phyloP scores from a whole-genome alignment of 140 eudicot species.

The Bidens hawaiensis region DNA sequence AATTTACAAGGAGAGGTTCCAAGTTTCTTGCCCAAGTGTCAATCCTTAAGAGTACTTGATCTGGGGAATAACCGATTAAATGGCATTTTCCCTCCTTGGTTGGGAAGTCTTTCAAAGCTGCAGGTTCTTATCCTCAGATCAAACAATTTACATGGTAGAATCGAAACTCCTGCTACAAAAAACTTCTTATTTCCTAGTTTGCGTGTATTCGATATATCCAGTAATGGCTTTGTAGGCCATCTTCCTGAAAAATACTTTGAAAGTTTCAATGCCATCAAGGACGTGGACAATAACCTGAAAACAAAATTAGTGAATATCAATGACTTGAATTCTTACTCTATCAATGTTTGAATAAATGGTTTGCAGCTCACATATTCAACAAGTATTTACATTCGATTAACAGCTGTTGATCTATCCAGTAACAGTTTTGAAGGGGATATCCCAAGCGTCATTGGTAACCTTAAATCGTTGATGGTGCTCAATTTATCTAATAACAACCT shows the following conservation, averaged over 20 bases:
- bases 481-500: constrained; percentile 7
- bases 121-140: constrained; percentile 1
- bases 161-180: neutral
- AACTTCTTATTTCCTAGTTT: neutral
- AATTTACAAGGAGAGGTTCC: constrained; percentile 16
- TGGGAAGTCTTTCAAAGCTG: neutral
- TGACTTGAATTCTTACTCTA: too few species aligned
- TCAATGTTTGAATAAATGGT: neutral
- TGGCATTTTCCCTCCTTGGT: constrained; percentile 13
- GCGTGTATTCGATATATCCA: neutral
- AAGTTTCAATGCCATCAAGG: constrained; percentile 12
- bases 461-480: neutral
- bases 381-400: neutral
- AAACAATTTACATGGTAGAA: constrained; percentile 15
- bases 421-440: neutral
- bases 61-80: constrained; percentile 6
- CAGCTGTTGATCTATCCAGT: neutral
- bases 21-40: neutral
- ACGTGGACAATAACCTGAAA: neutral
- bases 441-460: neutral
- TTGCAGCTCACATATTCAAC: neutral
- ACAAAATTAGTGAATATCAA: neutral
- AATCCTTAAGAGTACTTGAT: neutral
- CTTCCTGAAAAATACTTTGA: constrained; percentile 5
- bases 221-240: neutral